Evolutionary conservation across 768 basidiomycete species (phyloP), one percentile per base, ranked within the genome.

Genomic region (Boletus fagicola): DNA sequence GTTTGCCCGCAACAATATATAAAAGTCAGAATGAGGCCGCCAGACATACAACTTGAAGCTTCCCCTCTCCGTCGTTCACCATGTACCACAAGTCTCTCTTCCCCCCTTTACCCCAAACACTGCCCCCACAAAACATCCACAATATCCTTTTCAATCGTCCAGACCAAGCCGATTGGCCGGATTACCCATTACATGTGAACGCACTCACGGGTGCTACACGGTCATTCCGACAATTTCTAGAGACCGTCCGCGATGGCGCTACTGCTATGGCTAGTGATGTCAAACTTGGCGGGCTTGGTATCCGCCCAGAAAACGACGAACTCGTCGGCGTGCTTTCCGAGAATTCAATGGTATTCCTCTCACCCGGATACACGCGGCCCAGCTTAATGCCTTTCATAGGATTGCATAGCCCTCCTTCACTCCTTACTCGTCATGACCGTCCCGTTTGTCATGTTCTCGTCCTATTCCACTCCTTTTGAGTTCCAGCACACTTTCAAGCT

Each of bases 251-350:
- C 10, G 76, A 83, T 49, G 80, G 80, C 16, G 80, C 84, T 3
- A 87, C 86, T 0, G 85, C 81, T 0, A 74, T 90, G 13, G 80
- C 73, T 3, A 67, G 73, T n/a, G 75, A 80, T 6, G 56, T 72
- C 13, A 61, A 72, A 0, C 67, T 78, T 18, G 86, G 86, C 0
- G 87, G 89, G 0, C 73, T 88, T 1, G 86, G 80, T 0, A 65
- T 91, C 12, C 64, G 69, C 6, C 68, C 69, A 0, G 74, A 74
- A 42, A 74, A 78, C 20, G 76, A 75, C 0, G 85, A 87, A 51
- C 80, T 89, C 24, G 76, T 90, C 20, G 90, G 87, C 7, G 81
- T 92, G 16, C 78, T 90, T 65, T 83, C 82, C 69, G 79, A 86
- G 46, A 92, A 91, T 65, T 85, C 80, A 36, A 65, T 84, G 68